Conservation (phyloP, 2,329 filamentous ascomycete genomes). For the Lasiodiplodia hormozganensis region DNA sequence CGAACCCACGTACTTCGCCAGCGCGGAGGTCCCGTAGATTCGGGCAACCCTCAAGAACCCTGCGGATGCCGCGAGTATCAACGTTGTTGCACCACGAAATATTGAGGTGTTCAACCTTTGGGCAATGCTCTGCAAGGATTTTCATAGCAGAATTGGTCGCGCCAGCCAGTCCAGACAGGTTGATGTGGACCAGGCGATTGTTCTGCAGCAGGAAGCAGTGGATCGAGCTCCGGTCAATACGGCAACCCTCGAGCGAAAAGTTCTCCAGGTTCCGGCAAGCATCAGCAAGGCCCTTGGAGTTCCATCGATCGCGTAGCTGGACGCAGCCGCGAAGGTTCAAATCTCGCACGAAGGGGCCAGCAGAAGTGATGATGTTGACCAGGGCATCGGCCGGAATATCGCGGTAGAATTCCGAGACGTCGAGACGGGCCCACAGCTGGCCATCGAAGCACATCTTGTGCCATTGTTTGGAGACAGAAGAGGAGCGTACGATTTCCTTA, state of each 20-base stretch:
- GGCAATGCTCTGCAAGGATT: conserved; percentile 82
- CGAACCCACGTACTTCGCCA: conserved; percentile 81
- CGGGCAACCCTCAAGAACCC: conserved; percentile 74
- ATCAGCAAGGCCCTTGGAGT: conserved; percentile 77
- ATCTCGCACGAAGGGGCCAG: conserved; percentile 88
- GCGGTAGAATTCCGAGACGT: conserved; percentile 83
- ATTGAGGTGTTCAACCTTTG: conserved; percentile 82
- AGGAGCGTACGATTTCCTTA: conserved; percentile 80
- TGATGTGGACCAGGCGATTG: conserved; percentile 78
- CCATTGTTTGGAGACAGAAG: conserved; percentile 79
- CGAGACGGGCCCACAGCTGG: conserved; percentile 86
- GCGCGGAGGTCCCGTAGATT: conserved; percentile 80
- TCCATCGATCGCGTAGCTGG: conserved; percentile 83
- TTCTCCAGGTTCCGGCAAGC: conserved; percentile 87
- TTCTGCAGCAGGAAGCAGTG: conserved; percentile 83
- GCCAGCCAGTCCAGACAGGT: conserved; percentile 79
- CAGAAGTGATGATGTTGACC: conserved; percentile 81
- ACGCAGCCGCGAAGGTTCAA: conserved; percentile 91
- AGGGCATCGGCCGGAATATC: conserved; percentile 85
- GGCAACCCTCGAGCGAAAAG: conserved; percentile 87
- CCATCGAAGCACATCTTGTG: conserved; percentile 89
- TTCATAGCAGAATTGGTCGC: conserved; percentile 86
- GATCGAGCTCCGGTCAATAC: conserved; percentile 79
- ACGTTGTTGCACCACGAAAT: conserved; percentile 93
- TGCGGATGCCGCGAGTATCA: conserved; percentile 75